Conservation (phyloP, 23 red algal species). For the Gracilaria domingensis region DNA sequence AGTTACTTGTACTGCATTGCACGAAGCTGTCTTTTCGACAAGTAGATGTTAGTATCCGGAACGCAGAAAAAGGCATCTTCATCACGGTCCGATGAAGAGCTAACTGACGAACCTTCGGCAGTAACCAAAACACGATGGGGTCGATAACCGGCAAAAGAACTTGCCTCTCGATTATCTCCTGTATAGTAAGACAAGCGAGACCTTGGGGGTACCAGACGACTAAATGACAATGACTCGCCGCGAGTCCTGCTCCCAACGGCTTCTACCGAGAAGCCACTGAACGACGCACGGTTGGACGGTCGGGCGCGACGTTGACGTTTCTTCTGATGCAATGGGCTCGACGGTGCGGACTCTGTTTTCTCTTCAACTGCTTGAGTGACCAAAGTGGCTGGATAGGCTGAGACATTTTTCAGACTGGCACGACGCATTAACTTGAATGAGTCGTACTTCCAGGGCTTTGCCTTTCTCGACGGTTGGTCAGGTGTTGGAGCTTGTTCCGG, state of each 20-base stretch:
- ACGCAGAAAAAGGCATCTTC: slow-evolving; percentile 30
- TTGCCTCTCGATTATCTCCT: slow-evolving; percentile 40
- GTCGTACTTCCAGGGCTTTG: slow-evolving; percentile 15
- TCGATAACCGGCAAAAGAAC: slow-evolving; percentile 46
- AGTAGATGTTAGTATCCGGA: slow-evolving; percentile 35
- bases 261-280: not conserved
- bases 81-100: slow-evolving; percentile 53
- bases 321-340: not conserved
- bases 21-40: slow-evolving; percentile 51
- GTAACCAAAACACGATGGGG: slow-evolving; percentile 28
- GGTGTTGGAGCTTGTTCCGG: not conserved
- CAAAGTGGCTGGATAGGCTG: slow-evolving; percentile 5
- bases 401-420: slow-evolving; percentile 7
- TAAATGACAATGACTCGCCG: slow-evolving; percentile 18
- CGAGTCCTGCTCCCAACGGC: not conserved
- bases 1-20: slow-evolving; percentile 49
- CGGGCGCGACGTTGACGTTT: not conserved
- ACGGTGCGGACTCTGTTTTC: not conserved
- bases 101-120: slow-evolving; percentile 40
- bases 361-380: not conserved
- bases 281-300: not conserved
- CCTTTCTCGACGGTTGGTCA: not conserved
- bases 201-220: not conserved
- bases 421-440: slow-evolving; percentile 19
- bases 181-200: slow-evolving; percentile 9